These are phyloP conservation scores for Colletotrichum liaoningense DNA, from an alignment of 2,329 filamentous ascomycete genomes.

Conservation along the genomic window DNA sequence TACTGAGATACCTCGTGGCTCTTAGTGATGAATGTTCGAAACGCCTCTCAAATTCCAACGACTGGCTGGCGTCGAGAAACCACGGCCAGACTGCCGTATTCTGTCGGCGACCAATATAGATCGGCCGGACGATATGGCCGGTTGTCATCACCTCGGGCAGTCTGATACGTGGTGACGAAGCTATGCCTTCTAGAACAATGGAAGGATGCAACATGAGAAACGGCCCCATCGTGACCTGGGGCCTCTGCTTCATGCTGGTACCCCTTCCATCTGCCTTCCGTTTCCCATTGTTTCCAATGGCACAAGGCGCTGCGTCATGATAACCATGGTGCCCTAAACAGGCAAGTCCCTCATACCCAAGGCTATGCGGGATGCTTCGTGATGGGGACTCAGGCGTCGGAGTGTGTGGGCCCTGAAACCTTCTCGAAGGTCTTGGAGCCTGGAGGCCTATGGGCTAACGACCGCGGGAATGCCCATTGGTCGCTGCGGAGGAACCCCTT, in stretches of 20 bases:
- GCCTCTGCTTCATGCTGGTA: constrained; percentile 19
- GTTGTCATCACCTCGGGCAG: not conserved
- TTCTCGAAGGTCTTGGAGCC: constrained; percentile 35
- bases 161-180: constrained; percentile 22
- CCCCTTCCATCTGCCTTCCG: constrained; percentile 20
- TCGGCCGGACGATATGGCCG: constrained; percentile 11
- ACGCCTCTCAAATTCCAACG: constrained; percentile 6
- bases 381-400: constrained; percentile 17
- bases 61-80: constrained; percentile 8
- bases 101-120: constrained; percentile 21
- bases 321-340: constrained; percentile 26
- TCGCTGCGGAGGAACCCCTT: constrained; percentile 6
- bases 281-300: constrained; percentile 31
- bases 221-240: constrained; percentile 11
- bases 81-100: constrained; percentile 21
- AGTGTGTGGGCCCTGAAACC: constrained; percentile 36
- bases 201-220: not conserved
- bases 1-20: not conserved
- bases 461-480: constrained; percentile 36
- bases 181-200: constrained; percentile 32
- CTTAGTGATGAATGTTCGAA: constrained; percentile 1
- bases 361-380: constrained; percentile 29
- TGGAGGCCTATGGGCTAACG: constrained; percentile 28
- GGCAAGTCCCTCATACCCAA: constrained; percentile 32
- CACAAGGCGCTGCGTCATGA: constrained; percentile 26